phyloP scores from a whole-genome alignment of 371 early-diverging fungal species.

The Apophysomyces trapeziformis region DNA sequence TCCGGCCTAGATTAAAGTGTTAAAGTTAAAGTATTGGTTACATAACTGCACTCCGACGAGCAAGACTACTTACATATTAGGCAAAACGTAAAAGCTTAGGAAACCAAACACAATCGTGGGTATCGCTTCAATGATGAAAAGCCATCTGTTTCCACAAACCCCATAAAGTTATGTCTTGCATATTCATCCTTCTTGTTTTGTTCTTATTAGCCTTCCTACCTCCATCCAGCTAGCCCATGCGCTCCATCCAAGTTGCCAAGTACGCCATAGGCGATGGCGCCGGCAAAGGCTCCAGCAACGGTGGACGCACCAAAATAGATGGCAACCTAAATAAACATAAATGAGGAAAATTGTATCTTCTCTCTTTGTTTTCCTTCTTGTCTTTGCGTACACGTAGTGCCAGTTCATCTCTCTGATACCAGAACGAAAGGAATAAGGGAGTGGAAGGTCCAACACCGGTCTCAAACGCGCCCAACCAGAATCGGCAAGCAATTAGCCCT shows the following conservation, averaged over 20 bases:
- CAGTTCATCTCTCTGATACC: slow-evolving; percentile 47
- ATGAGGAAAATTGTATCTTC: background rate
- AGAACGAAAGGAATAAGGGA: slow-evolving; percentile 44
- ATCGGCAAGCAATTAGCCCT: slow-evolving; percentile 59
- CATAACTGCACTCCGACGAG: background rate
- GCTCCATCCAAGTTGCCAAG: slow-evolving; percentile 31
- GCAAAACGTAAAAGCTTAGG: slow-evolving; percentile 38
- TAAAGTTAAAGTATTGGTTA: no score
- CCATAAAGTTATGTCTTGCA: background rate
- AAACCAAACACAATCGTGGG: slow-evolving; percentile 59
- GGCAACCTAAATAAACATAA: slow-evolving; percentile 22
- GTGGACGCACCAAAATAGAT: slow-evolving; percentile 49
- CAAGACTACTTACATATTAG: slow-evolving; percentile 27
- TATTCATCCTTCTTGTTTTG: background rate
- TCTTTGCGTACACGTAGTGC: slow-evolving; percentile 33
- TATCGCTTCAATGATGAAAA: slow-evolving; percentile 65
- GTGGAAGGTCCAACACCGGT: slow-evolving; percentile 45
- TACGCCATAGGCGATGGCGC: slow-evolving; percentile 49
- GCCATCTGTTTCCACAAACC: slow-evolving; percentile 26
- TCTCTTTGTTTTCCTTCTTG: background rate
- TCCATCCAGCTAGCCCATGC: slow-evolving; percentile 45
- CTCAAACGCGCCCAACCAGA: slow-evolving; percentile 63
- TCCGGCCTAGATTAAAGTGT: slow-evolving; percentile 26
- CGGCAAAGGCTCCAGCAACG: slow-evolving; percentile 54
- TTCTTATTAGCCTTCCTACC: slow-evolving; percentile 17